Conservation (phyloP, 2,329 filamentous ascomycete genomes). For the Clarireedia paspali region DNA sequence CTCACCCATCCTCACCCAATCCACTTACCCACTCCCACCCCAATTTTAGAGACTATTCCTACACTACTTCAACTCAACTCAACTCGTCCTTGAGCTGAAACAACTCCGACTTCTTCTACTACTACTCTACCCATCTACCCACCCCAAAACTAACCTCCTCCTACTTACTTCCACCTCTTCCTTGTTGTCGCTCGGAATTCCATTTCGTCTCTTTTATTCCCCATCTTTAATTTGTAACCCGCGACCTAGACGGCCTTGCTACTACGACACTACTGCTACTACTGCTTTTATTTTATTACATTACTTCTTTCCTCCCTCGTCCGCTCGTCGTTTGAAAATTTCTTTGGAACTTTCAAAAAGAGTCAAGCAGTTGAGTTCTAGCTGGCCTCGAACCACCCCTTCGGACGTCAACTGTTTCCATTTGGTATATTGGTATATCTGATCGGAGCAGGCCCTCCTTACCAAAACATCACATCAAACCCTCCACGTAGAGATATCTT, state of each 20-base stretch:
- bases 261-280: too few relatives aligned
- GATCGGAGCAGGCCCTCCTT: conserved; percentile 26
- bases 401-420: conserved; percentile 30
- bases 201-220: too few relatives aligned
- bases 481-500: conserved; percentile 11
- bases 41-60: not conserved
- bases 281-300: not conserved
- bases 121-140: not conserved
- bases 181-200: not conserved
- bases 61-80: not conserved
- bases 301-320: not conserved
- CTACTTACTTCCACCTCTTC: not conserved
- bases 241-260: conserved; percentile 18
- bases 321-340: not conserved
- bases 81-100: not conserved
- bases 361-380: conserved; percentile 21
- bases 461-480: conserved; percentile 9
- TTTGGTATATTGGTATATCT: conserved; percentile 24
- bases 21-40: not conserved
- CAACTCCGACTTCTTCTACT: not conserved
- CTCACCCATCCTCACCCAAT: not conserved
- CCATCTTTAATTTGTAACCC: conserved; percentile 9
- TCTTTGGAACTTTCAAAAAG: not conserved
- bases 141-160: not conserved
- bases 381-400: conserved; percentile 29